Evolutionary conservation across 495 filamentous ascomycete species (phyloP).

Genomic region (Xylaria intraflava): DNA sequence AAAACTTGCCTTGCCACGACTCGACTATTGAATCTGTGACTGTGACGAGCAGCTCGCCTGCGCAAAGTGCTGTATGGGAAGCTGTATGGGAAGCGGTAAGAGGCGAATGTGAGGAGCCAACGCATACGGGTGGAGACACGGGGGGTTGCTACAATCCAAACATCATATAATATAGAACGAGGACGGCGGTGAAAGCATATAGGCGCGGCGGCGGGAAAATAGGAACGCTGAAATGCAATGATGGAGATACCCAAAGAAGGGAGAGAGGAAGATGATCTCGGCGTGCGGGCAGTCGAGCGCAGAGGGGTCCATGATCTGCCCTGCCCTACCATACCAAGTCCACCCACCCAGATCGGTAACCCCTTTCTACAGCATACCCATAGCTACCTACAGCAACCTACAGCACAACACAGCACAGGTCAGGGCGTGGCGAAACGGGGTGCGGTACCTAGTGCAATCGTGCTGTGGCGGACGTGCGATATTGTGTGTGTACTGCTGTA

Average conservation of each 20-base stretch:
- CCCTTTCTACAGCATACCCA: not conserved
- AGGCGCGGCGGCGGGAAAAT: not conserved
- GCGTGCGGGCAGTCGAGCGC: constrained; percentile 5
- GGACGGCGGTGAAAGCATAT: constrained; percentile 7
- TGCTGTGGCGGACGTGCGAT: not conserved
- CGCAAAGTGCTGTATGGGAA: constrained; percentile 8
- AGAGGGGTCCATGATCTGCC: not conserved
- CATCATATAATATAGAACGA: not conserved
- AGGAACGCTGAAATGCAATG: not conserved
- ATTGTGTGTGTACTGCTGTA: constrained; percentile 1
- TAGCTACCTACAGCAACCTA: too few species aligned
- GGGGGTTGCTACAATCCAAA: not conserved
- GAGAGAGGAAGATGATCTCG: constrained; percentile 7
- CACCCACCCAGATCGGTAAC: not conserved
- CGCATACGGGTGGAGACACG: constrained; percentile 12
- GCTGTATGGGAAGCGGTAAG: constrained; percentile 13
- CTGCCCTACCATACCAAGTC: not conserved
- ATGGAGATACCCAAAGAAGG: not conserved
- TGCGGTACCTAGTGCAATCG: not conserved
- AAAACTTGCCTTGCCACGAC: not conserved
- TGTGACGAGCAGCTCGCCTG: not conserved
- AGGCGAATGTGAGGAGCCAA: constrained; percentile 11
- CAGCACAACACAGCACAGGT: constrained; percentile 5
- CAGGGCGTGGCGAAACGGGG: constrained; percentile 10
- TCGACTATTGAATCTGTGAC: constrained; percentile 3